These are phyloP conservation scores for Solanum pinnatisectum DNA, from an alignment of 257 asterid species.

Conservation along the genomic window DNA sequence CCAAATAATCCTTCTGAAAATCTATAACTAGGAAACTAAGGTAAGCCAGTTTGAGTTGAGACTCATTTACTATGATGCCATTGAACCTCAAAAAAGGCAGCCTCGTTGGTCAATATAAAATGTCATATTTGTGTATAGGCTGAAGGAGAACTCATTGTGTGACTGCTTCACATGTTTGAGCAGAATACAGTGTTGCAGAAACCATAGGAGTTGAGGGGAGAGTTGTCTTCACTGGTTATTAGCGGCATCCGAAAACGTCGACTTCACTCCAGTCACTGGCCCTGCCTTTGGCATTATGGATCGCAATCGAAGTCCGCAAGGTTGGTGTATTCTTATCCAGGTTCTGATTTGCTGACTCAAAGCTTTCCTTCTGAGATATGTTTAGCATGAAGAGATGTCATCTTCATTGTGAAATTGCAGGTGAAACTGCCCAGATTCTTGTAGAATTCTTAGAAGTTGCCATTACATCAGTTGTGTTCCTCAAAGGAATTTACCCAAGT, in stretches of 20 bases:
- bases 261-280: too few species aligned
- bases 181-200: not conserved
- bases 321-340: not conserved
- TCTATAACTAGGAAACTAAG: not conserved
- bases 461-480: constrained; percentile 65
- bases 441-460: constrained; percentile 84
- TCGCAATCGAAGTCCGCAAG: not conserved
- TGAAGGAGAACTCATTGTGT: not conserved
- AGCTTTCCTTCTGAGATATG: not conserved
- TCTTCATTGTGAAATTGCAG: constrained; percentile 21
- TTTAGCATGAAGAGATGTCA: not conserved
- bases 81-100: not conserved
- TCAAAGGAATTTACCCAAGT: constrained; percentile 75
- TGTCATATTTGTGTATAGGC: not conserved
- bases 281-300: not conserved
- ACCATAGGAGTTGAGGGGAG: not conserved
- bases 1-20: not conserved
- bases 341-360: not conserved
- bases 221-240: too few species aligned
- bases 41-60: not conserved
- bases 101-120: not conserved
- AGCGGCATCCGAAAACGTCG: too few species aligned
- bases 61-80: not conserved
- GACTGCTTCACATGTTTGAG: not conserved
- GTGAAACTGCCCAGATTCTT: constrained; percentile 50